Percentiles rank a stretch among this genome's conserved stretches.
These are phyloP conservation scores for Chrysoporthe puriensis DNA, from an alignment of 2,329 filamentous ascomycete species.

Conservation along the genomic window DNA sequence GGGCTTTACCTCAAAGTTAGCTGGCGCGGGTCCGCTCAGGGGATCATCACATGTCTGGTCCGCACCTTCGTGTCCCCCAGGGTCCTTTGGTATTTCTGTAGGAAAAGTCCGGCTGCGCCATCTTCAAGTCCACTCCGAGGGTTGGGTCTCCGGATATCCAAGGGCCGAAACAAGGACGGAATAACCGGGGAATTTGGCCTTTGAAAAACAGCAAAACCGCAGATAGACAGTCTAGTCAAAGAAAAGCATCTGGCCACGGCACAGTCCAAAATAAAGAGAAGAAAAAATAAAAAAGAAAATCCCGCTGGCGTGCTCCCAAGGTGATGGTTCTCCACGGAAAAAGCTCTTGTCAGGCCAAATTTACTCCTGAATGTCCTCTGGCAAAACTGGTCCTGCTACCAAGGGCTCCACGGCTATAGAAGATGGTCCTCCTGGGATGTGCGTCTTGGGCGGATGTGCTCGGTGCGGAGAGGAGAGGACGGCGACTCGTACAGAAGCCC, in stretches of 20 bases:
- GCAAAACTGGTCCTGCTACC: slow-evolving; percentile 18
- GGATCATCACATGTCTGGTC: slow-evolving; percentile 31
- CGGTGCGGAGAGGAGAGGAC: slow-evolving; percentile 20
- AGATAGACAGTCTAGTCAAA: slow-evolving; percentile 19
- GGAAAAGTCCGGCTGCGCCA: slow-evolving; percentile 52
- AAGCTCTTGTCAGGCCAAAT: slow-evolving; percentile 24
- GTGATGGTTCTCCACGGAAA: slow-evolving; percentile 18
- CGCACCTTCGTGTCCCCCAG: slow-evolving; percentile 48
- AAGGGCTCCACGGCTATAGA: slow-evolving; percentile 28
- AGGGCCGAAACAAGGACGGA: slow-evolving; percentile 37
- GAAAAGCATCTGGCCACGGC: slow-evolving; percentile 23
- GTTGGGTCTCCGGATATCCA: slow-evolving; percentile 30
- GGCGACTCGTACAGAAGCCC: slow-evolving; percentile 25
- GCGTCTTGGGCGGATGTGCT: slow-evolving; percentile 7
- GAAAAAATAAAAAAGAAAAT: slow-evolving; percentile 3
- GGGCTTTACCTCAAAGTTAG: slow-evolving; percentile 35
- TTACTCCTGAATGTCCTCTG: slow-evolving; percentile 25
- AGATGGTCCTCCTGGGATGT: slow-evolving; percentile 27
- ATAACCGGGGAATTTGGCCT: slow-evolving; percentile 26
- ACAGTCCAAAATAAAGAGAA: background rate
- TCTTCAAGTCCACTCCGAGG: slow-evolving; percentile 36
- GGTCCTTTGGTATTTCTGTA: slow-evolving; percentile 46
- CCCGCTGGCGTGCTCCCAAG: slow-evolving; percentile 17
- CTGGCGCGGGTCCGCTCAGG: slow-evolving; percentile 23
- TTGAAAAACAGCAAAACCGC: slow-evolving; percentile 23